Evolutionary conservation across 2,329 filamentous ascomycete genomes (phyloP).

Genomic region (Pestalotiopsis sp.): DNA sequence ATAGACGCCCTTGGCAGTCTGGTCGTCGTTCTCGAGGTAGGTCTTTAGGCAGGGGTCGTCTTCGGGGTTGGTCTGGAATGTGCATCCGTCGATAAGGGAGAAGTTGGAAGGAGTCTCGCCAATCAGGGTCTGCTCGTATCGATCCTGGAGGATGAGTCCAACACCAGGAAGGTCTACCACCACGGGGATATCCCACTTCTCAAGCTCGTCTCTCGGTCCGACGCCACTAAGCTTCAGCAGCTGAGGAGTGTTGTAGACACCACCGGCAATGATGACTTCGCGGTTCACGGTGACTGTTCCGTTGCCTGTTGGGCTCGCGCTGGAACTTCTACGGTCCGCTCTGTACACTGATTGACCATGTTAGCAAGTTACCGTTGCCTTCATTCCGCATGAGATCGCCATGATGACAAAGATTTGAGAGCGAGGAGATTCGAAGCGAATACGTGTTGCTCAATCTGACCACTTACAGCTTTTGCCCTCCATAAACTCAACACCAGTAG

Average conservation of each 20-base stretch:
- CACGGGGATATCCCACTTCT: conserved; percentile 39
- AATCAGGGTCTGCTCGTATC: conserved; percentile 49
- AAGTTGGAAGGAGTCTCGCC: conserved; percentile 44
- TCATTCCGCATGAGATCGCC: no score
- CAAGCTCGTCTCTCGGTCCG: conserved; percentile 42
- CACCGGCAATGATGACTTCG: conserved; percentile 54
- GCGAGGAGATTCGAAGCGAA: not conserved
- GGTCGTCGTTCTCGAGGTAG: conserved; percentile 17
- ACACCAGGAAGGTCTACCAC: conserved; percentile 58
- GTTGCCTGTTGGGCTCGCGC: conserved; percentile 25
- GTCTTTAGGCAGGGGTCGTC: conserved; percentile 36
- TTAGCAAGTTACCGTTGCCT: not conserved
- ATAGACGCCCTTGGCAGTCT: conserved; percentile 32
- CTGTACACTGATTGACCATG: not conserved
- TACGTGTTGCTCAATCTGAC: not conserved
- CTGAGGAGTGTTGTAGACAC: conserved; percentile 56
- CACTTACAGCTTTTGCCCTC: not conserved
- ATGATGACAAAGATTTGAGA: no score
- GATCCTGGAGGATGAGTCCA: conserved; percentile 60
- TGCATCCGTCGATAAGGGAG: conserved; percentile 36
- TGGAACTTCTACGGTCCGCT: conserved; percentile 10
- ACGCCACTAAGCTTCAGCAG: conserved; percentile 52
- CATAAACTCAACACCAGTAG: conserved; percentile 10
- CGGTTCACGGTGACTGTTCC: conserved; percentile 40
- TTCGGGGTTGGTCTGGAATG: conserved; percentile 28